Conservation (phyloP, 495 filamentous ascomycete genomes). For the Cryomyces antarcticus region DNA sequence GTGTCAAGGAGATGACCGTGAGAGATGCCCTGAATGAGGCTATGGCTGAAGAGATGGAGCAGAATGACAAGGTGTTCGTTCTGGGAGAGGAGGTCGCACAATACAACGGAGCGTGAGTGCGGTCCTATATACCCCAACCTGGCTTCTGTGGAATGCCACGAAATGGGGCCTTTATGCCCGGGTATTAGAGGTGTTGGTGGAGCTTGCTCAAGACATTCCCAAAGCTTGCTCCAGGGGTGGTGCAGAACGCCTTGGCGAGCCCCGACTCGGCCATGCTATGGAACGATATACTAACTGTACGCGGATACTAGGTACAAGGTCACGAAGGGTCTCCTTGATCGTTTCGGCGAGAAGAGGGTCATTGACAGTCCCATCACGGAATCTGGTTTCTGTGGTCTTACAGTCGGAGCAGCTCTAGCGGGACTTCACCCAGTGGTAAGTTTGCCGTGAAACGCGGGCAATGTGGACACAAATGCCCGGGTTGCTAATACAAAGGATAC, state of each 20-base stretch:
- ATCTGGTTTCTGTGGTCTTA: conserved; percentile 80
- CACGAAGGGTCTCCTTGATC: conserved; percentile 87
- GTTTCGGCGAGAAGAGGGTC: conserved; percentile 91
- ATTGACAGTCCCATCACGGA: conserved; percentile 98
- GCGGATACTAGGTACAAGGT: conserved; percentile 62
- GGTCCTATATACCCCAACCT: neutral
- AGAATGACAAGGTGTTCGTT: conserved; percentile 83
- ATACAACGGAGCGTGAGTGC: conserved; percentile 80
- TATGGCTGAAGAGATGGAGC: conserved; percentile 88
- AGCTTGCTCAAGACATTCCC: neutral
- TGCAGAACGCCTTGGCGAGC: neutral
- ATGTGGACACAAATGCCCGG: neutral
- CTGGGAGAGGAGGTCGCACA: conserved; percentile 96
- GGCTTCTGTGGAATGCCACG: neutral
- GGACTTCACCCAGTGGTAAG: conserved; percentile 85
- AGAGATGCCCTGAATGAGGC: conserved; percentile 95
- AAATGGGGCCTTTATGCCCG: too few relatives aligned
- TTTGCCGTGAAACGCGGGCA: conserved; percentile 7
- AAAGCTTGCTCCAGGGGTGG: too few relatives aligned
- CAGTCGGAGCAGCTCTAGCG: conserved; percentile 82
- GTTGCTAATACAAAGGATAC: neutral
- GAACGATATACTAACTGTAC: conserved; percentile 3
- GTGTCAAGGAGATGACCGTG: conserved; percentile 82
- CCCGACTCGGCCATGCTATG: neutral
- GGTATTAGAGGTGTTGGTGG: neutral